A percentile compares a stretch with the other conserved stretches of the same genome.
Evolutionary conservation across 805 yeast genomes (phyloP).

Genomic region (Yueomyces sinensis): DNA sequence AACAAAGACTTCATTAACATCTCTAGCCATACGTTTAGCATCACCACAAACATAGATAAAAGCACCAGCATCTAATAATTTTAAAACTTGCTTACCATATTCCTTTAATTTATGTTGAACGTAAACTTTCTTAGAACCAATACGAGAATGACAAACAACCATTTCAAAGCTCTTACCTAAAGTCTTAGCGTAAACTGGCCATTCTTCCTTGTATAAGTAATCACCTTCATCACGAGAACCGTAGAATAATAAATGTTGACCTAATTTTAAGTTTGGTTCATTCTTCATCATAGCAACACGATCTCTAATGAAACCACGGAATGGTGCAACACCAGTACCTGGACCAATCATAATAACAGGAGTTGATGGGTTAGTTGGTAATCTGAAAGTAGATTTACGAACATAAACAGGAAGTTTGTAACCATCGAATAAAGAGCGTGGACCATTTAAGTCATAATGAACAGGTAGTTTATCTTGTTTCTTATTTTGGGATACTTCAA

Average conservation of each 20-base stretch:
- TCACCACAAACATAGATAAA: conserved; percentile 94
- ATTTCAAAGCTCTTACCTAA: conserved; percentile 54
- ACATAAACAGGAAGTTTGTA: conserved; percentile 78
- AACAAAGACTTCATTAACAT: conserved; percentile 61
- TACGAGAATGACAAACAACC: conserved; percentile 76
- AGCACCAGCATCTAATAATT: conserved; percentile 57
- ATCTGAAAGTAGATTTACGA: conserved; percentile 87
- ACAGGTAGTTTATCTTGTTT: conserved; percentile 27
- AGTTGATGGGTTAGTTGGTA: conserved; percentile 71
- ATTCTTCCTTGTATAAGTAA: conserved; percentile 77
- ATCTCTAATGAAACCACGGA: conserved; percentile 89
- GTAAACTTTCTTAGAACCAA: conserved; percentile 43
- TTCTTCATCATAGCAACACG: conserved; percentile 38
- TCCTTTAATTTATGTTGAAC: conserved; percentile 72
- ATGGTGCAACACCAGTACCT: conserved; percentile 98
- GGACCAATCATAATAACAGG: conserved; percentile 94
- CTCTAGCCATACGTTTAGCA: conserved; percentile 91
- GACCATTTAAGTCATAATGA: conserved; percentile 70
- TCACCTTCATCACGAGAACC: conserved; percentile 88
- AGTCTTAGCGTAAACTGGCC: conserved; percentile 58
- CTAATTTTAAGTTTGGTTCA: conserved; percentile 32
- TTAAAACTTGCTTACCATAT: conserved; percentile 29
- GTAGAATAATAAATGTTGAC: conserved; percentile 65
- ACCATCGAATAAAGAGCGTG: conserved; percentile 39
- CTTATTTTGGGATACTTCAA: conserved; percentile 48